Percentiles rank a stretch among this genome's conserved stretches.
These are phyloP conservation scores for Mortierella sp. DNA, from an alignment of 371 early-diverging fungal genomes.

Conservation along the genomic window DNA sequence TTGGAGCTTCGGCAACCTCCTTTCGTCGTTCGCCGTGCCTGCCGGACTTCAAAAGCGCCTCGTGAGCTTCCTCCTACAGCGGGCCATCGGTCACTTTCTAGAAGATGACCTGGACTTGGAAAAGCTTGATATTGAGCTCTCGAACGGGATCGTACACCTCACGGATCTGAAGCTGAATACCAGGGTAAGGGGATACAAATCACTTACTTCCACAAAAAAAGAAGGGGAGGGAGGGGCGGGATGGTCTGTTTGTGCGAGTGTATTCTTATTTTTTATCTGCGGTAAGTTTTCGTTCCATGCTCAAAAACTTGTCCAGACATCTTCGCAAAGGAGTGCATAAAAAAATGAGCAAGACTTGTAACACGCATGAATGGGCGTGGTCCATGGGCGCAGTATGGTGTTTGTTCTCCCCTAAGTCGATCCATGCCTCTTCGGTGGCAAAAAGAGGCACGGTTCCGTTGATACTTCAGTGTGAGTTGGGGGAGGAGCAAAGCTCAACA, in stretches of 20 bases:
- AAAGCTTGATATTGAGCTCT: slow-evolving; percentile 89
- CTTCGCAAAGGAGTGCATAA: not conserved
- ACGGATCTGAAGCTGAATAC: slow-evolving; percentile 83
- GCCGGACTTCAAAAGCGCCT: slow-evolving; percentile 85
- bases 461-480: too few relatives aligned
- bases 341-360: too few relatives aligned
- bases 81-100: slow-evolving; percentile 88
- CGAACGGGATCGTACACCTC: slow-evolving; percentile 82
- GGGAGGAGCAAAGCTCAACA: too few relatives aligned
- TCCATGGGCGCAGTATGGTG: too few relatives aligned
- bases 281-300: too few relatives aligned
- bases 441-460: not conserved
- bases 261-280: too few relatives aligned
- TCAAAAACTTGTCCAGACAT: too few relatives aligned
- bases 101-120: slow-evolving; percentile 83
- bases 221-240: too few relatives aligned
- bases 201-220: too few relatives aligned
- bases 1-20: slow-evolving; percentile 57
- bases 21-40: slow-evolving; percentile 67
- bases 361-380: too few relatives aligned
- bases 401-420: too few relatives aligned
- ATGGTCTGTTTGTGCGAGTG: too few relatives aligned
- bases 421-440: not conserved
- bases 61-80: slow-evolving; percentile 84
- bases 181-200: slow-evolving; percentile 67